Conservation (phyloP, 2,329 filamentous ascomycete genomes). For the Pseudogymnoascus sp. region DNA sequence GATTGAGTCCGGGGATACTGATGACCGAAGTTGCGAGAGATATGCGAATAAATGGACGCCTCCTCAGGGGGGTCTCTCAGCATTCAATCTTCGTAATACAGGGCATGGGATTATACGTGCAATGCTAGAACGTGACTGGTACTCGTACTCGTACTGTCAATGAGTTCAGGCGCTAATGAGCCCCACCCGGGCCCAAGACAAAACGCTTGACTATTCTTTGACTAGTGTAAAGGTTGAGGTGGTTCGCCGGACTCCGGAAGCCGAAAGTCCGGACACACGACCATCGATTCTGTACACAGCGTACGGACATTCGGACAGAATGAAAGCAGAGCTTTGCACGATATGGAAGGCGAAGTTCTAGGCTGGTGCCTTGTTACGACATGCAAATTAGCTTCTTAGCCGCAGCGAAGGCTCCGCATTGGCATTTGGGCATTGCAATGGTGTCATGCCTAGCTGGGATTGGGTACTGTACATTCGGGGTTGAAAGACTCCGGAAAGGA, state of each 20-base stretch:
- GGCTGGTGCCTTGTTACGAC: background rate
- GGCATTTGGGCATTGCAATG: background rate
- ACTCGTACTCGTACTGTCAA: no score
- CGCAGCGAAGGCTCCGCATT: background rate
- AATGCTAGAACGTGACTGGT: no score
- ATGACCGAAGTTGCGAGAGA: background rate
- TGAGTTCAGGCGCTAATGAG: no score
- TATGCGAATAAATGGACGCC: background rate
- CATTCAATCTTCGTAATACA: no score
- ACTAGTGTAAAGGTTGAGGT: background rate
- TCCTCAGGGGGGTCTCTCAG: no score
- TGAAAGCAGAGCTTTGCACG: background rate
- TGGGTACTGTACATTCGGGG: conserved; percentile 5
- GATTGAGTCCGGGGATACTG: background rate
- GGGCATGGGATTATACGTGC: no score
- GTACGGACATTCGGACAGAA: background rate
- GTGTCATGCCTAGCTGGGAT: background rate
- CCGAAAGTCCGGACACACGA: background rate
- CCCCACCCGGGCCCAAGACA: background rate
- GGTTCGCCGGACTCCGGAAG: background rate
- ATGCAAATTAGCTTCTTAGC: background rate
- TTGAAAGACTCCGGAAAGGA: background rate
- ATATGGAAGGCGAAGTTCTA: background rate
- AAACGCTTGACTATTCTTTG: background rate
- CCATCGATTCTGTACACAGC: background rate